A percentile compares a stretch with the other conserved stretches of the same genome.
Conservation (phyloP, 352 stramenopile species). For the Pilasporangium apinafurcum region DNA sequence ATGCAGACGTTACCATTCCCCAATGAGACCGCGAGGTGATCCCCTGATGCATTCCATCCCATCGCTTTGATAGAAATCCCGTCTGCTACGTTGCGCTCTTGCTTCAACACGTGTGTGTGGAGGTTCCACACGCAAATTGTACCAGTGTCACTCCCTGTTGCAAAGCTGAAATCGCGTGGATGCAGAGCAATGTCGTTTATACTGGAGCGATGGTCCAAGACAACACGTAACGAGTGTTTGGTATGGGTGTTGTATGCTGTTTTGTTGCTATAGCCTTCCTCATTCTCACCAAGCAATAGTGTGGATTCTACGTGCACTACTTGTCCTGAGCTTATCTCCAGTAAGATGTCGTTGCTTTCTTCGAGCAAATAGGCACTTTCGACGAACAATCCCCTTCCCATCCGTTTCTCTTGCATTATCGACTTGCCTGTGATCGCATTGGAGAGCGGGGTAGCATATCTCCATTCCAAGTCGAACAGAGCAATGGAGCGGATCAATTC, state of each 20-base stretch:
- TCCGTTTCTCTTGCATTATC: neutral
- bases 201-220: conserved; percentile 18
- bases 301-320: conserved; percentile 9
- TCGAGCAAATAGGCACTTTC: conserved; percentile 12
- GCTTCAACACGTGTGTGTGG: conserved; percentile 17
- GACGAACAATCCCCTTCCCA: neutral
- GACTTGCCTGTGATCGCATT: neutral
- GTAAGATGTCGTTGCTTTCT: conserved; percentile 15
- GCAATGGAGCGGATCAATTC: conserved; percentile 9
- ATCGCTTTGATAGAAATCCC: conserved; percentile 14
- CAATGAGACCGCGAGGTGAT: conserved; percentile 38
- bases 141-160: conserved; percentile 26
- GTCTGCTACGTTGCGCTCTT: conserved; percentile 11
- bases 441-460: neutral
- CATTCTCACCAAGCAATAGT: conserved; percentile 1
- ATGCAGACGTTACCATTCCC: conserved; percentile 27
- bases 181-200: conserved; percentile 28
- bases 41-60: conserved; percentile 27
- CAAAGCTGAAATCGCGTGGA: conserved; percentile 27
- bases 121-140: conserved; percentile 34
- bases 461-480: conserved; percentile 11
- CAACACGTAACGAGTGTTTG: conserved; percentile 1
- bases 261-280: neutral
- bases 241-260: neutral
- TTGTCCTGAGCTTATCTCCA: conserved; percentile 8